Conservation (phyloP, 352 stramenopile species). For the Phytophthora litchii region DNA sequence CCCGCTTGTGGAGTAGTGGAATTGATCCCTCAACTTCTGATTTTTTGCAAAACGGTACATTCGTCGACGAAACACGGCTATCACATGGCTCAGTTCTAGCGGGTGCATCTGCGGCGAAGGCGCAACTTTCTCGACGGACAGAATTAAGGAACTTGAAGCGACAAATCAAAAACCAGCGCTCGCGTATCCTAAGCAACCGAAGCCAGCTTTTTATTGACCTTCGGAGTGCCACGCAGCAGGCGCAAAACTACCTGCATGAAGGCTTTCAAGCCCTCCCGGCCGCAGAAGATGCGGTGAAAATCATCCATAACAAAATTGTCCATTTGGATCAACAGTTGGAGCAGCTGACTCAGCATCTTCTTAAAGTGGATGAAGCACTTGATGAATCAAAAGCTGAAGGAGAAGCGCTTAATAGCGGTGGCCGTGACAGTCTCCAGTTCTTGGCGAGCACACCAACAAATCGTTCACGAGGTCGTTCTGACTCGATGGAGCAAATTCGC, state of each 20-base stretch:
- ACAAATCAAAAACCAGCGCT: constrained; percentile 85
- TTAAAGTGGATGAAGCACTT: constrained; percentile 78
- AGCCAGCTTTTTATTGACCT: constrained; percentile 85
- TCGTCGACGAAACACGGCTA: constrained; percentile 60
- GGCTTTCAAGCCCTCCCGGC: constrained; percentile 73
- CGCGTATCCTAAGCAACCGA: constrained; percentile 78
- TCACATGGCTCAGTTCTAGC: constrained; percentile 46
- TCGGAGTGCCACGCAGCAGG: constrained; percentile 80
- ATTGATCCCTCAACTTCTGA: constrained; percentile 66
- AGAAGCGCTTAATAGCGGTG: constrained; percentile 48
- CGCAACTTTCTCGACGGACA: constrained; percentile 61
- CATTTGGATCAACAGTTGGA: constrained; percentile 80
- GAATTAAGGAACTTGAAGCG: constrained; percentile 76
- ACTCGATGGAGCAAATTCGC: constrained; percentile 65
- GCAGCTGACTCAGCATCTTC: constrained; percentile 58
- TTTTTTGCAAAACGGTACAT: constrained; percentile 80
- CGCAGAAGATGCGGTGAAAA: constrained; percentile 82
- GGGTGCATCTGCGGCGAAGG: constrained; percentile 52
- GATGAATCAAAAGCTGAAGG: constrained; percentile 66
- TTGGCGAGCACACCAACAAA: constrained; percentile 40
- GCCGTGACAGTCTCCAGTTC: constrained; percentile 69
- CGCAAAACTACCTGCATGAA: constrained; percentile 87
- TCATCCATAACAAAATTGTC: constrained; percentile 84
- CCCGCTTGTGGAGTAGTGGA: constrained; percentile 71
- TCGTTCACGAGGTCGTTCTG: constrained; percentile 31